These are phyloP conservation scores for Pseudocercospora pini-densiflorae DNA, from an alignment of 2,329 filamentous ascomycete genomes.

Conservation along the genomic window DNA sequence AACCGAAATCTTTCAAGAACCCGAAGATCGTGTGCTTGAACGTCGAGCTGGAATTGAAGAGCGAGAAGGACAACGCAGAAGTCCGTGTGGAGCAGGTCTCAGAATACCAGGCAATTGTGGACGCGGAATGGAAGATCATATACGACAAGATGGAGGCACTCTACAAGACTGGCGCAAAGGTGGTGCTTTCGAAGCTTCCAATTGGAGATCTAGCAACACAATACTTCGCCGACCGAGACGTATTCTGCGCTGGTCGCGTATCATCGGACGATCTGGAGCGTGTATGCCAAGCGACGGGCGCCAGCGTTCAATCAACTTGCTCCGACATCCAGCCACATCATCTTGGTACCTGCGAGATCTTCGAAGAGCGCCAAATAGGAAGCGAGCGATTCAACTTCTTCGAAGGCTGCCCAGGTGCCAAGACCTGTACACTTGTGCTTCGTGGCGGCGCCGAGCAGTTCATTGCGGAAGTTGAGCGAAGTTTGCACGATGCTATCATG, in stretches of 20 bases:
- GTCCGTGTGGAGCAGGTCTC: conserved; percentile 97
- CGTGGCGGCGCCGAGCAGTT: conserved; percentile 98
- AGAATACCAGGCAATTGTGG: conserved; percentile 98
- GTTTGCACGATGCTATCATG: conserved; percentile 99
- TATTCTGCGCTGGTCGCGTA: conserved; percentile 97
- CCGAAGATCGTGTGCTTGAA: conserved; percentile 98
- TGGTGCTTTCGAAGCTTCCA: conserved; percentile 94
- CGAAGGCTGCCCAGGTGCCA: conserved; percentile 90
- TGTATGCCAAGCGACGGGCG: conserved; percentile 91
- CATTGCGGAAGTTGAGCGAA: conserved; percentile 97
- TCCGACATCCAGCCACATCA: conserved; percentile 85
- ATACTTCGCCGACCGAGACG: conserved; percentile 91
- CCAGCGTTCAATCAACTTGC: conserved; percentile 92
- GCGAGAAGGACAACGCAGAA: conserved; percentile 99
- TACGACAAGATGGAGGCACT: conserved; percentile 98
- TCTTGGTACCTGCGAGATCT: conserved; percentile 84
- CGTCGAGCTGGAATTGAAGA: conserved; percentile 97
- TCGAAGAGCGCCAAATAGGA: conserved; percentile 97
- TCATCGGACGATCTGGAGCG: conserved; percentile 91
- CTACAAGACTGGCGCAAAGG: conserved; percentile 92
- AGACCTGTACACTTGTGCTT: conserved; percentile 95
- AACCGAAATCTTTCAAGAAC: conserved; percentile 92
- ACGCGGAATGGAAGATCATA: conserved; percentile 99
- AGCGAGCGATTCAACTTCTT: conserved; percentile 99
- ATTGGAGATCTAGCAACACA: conserved; percentile 98